Base-by-base conservation (phyloP, 805 yeast species). In the Saccharomyces kudriavzevii region DNA sequence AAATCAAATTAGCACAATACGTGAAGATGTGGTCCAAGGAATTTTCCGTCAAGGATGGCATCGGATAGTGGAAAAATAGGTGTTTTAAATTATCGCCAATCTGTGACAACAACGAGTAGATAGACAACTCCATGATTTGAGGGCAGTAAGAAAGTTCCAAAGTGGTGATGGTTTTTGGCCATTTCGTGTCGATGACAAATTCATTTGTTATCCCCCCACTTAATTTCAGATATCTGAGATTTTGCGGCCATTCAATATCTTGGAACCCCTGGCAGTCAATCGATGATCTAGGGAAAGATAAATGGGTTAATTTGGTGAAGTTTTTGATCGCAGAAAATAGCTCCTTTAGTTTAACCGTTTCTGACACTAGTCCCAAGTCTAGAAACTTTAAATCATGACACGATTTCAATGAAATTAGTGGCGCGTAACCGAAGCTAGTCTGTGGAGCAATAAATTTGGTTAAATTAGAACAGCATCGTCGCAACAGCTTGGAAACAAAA, bases 141-240 rank as follows among this genome's bases (percentile, higher is more conserved):
- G 98, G 97, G 70, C 98, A 92, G 67, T 89, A 96, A 0, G 96
- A 85, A 63, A 92, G 77, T 58, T 89, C 91, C 49, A 92, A 71
- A 22, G 80, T 79, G 2, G 80, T 81, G 45, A 92, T 83, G 1
- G 91, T 79, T 1, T 64, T 47, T 0, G 98, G 98, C 64, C 94
- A 84, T n/a, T 70, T 65, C 1, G 94, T 82, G 30, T 78, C 78
- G 45, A 77, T 71, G 13, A 94, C 74, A 67, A 92, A 92, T 48
- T 82, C 86, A 62, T 90, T 87, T 1, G 96, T 81, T 3, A 92
- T 82, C 2, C 97, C 97, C 2, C 99, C 99, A 47, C 96, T 84
- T 2, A 92, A 73, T 51, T 92, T 82, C 46, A 92, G 71, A 61
- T 81, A 82, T 65, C 84, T 76, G 49, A 92, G 70, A 53, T 79